Percentiles rank a stretch among this genome's conserved stretches.
phyloP scores from a whole-genome alignment of 1,284 basidiomycete genomes.

The Apiotrichum porosum region DNA sequence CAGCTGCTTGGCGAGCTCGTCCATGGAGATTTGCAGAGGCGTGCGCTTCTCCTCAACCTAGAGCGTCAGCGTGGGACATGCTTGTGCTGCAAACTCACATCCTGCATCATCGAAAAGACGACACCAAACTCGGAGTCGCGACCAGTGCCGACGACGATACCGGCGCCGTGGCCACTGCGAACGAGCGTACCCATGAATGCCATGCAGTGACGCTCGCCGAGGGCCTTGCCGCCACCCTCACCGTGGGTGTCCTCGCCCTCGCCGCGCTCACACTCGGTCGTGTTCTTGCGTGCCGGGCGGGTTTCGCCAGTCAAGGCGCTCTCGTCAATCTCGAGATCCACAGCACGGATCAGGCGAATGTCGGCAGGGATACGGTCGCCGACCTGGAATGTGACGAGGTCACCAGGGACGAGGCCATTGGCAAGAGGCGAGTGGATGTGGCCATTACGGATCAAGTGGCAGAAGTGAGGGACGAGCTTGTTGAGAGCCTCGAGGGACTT shows the following conservation, averaged over 20 bases:
- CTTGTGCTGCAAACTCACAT: conserved; percentile 57
- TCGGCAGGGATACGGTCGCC: conserved; percentile 95
- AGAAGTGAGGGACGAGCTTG: conserved; percentile 94
- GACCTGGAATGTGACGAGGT: conserved; percentile 78
- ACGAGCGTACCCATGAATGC: conserved; percentile 97
- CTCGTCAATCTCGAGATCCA: conserved; percentile 91
- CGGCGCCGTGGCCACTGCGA: conserved; percentile 78
- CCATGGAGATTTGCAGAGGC: conserved; percentile 90
- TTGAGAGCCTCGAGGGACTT: conserved; percentile 90
- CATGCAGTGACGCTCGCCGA: conserved; percentile 83
- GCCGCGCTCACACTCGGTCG: conserved; percentile 53
- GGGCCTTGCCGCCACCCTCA: conserved; percentile 58
- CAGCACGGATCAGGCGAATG: conserved; percentile 69
- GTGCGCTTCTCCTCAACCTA: conserved; percentile 89
- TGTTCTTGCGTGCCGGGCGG: conserved; percentile 66
- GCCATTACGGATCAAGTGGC: conserved; percentile 78
- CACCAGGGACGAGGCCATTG: conserved; percentile 91
- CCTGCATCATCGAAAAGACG: conserved; percentile 98
- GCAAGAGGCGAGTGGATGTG: conserved; percentile 74
- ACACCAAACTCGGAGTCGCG: conserved; percentile 89
- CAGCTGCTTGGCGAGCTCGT: conserved; percentile 88
- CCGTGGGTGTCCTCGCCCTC: conserved; percentile 45
- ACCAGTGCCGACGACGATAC: conserved; percentile 87
- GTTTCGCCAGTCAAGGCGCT: conserved; percentile 93
- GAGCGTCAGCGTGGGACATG: conserved; percentile 1